Base-by-base conservation (phyloP, 257 asterid genomes). In the Ligustrum vulgare region DNA sequence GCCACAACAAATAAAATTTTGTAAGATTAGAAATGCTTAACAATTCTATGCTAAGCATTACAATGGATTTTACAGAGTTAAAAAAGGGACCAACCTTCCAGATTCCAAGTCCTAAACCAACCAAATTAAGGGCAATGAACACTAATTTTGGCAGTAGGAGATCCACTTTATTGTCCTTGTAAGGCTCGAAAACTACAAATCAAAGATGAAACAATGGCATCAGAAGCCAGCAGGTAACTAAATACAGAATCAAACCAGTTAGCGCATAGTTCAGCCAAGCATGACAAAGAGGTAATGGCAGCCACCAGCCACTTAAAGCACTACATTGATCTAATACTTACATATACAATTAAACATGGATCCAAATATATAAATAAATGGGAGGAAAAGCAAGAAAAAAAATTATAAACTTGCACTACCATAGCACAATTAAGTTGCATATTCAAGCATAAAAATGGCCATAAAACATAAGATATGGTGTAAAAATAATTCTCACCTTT, bases 181-280 rank as follows among this genome's bases (percentile, higher is more conserved):
- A 95, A 49, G 98, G 97, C 89, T 91, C 98, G 78, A 95, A 95
- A 84, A 80, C 99, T 95, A 84, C 87, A 87, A 71, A 79, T 49
- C 18, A 71, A 70, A 60, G 66, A 73, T 39, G 65, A 39, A 51
- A 23, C 15, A 23, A 23, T 22, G 10, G 28, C 62, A 58, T 58
- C 33, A 22, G 33, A 58, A 58, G 33, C 66, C 33, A 23, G 31
- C 31, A 20, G 25, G 62, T 15, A 51, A 18, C 4, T 51, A 51
- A 6, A n/a, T 51, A n/a, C 62, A 51, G 15, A 51, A 51, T 51
- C n/a, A 11, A 51, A 54, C 34, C 74, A 49, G 31, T 43, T 56
- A 33, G 70, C 67, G 58, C 39, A 77, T 22, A 68, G 23, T 20
- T 73, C 75, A 69, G 22, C 64, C 66, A 58, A 8, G 32, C 66